Base-by-base conservation (phyloP, 495 filamentous ascomycete species). In the Penicillium paradoxum region DNA sequence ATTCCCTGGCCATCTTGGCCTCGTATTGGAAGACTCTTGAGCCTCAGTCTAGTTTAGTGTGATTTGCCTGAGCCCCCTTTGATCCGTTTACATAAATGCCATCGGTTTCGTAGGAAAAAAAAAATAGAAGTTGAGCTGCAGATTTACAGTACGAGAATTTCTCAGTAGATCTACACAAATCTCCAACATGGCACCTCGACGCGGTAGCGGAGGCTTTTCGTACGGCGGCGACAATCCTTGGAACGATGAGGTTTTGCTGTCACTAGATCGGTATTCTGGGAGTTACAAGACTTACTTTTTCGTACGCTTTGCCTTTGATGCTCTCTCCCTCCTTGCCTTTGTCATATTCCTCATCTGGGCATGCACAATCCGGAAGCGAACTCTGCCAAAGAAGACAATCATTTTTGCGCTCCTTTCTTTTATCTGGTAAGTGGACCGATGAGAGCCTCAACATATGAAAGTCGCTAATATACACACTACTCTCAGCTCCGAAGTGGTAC, bases 301-400 rank as follows among this genome's bases (percentile, higher is more conserved):
- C 21, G 32, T 47, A 6, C 18, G 22, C 2, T 55, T 63, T 32
- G 55, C 47, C n/a, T 65, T 64, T 18, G 53, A 66, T 19, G 27
- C 58, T 14, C 48, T 68, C 13, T 53, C 45, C 13, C 33, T 62
- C 11, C 2, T 57, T 3, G 56, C 60, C 1, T 41, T 66, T 8
- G 38, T 62, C n/a, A 25, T 11, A 4, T 64, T 66, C 29, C 43
- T 59, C 17, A 33, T 56, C 34, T 66, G 60, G 58, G 39, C 60
- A 37, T 68, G 59, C 41, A 15, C 54, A 9, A 54, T 64, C 33
- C 56, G 53, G 36, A 58, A 43, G 38, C 41, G 41, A 6, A 18
- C 34, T 41, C 53, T 59, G 6, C 51, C 54, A 6, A 9, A 53
- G 44, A 61, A 45, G 27, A 52, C 49, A 9, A 7, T 60, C 1